These are phyloP conservation scores for Paspalum notatum DNA, from an alignment of 176 grass and related monocot genomes.

Conservation along the genomic window DNA sequence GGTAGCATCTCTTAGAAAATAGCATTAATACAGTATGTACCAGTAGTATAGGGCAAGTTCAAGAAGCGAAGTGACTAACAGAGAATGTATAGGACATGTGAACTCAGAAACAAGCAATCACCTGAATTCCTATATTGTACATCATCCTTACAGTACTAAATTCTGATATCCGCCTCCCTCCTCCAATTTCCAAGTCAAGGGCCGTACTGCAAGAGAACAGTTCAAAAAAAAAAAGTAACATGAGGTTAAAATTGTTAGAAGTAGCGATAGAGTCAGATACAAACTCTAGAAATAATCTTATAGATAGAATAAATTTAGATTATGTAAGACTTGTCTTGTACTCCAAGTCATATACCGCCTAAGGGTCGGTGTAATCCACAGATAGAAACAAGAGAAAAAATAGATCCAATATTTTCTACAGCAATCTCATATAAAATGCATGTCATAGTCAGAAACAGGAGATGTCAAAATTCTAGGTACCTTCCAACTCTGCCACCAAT, in stretches of 20 bases:
- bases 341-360: too few species aligned
- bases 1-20: not conserved
- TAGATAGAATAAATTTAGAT: too few species aligned
- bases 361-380: too few species aligned
- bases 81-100: slow-evolving; percentile 13
- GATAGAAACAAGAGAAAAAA: too few species aligned
- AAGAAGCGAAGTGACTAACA: slow-evolving; percentile 34
- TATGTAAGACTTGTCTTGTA: too few species aligned
- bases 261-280: too few species aligned
- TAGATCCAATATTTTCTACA: too few species aligned
- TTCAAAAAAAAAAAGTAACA: slow-evolving; percentile 28
- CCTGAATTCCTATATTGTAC: slow-evolving; percentile 97
- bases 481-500: slow-evolving; percentile 85
- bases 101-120: slow-evolving; percentile 37
- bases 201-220: slow-evolving; percentile 62
- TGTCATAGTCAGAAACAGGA: slow-evolving; percentile 15
- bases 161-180: slow-evolving; percentile 86
- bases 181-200: slow-evolving; percentile 96
- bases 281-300: too few species aligned
- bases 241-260: too few species aligned
- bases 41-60: not conserved
- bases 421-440: slow-evolving; percentile 16
- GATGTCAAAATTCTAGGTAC: slow-evolving; percentile 49
- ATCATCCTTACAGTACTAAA: slow-evolving; percentile 88
- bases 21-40: not conserved